A percentile compares a stretch with the other conserved stretches of the same genome.
Conservation (phyloP, 129 eudicot species). For the Oenanthe sinensis region DNA sequence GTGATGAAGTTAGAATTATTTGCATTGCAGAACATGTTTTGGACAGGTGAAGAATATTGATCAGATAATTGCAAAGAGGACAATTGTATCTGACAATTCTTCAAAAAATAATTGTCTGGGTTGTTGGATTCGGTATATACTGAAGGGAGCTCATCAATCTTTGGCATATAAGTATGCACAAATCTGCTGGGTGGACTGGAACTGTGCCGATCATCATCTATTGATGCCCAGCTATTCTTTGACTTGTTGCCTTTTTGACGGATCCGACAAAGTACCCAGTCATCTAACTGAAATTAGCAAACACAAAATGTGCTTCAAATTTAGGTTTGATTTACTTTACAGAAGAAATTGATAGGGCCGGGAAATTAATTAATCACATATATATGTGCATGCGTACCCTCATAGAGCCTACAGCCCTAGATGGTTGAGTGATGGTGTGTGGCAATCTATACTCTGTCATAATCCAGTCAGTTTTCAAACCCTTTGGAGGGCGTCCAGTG, state of each 20-base stretch:
- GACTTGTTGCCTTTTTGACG: slow-evolving; percentile 70
- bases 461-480: slow-evolving; percentile 49
- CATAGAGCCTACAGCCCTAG: slow-evolving; percentile 48
- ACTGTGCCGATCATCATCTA: slow-evolving; percentile 8
- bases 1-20: neutral
- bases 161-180: slow-evolving; percentile 15
- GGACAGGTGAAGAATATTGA: slow-evolving; percentile 31
- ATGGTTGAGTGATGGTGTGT: slow-evolving; percentile 29
- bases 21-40: no score
- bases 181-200: slow-evolving; percentile 13
- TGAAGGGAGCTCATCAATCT: slow-evolving; percentile 39
- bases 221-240: slow-evolving; percentile 38
- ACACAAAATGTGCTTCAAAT: neutral
- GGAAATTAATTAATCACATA: neutral
- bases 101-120: slow-evolving; percentile 14
- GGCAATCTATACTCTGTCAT: slow-evolving; percentile 68
- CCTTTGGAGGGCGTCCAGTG: slow-evolving; percentile 41
- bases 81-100: slow-evolving; percentile 25
- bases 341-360: neutral
- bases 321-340: no score
- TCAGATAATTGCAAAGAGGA: slow-evolving; percentile 27
- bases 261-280: slow-evolving; percentile 65
- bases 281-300: slow-evolving; percentile 42
- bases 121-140: slow-evolving; percentile 21
- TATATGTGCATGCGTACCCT: slow-evolving; percentile 43